A percentile compares a stretch with the other conserved stretches of the same genome.
phyloP scores from a whole-genome alignment of 768 basidiomycete genomes.

The Termitomyces heimii region DNA sequence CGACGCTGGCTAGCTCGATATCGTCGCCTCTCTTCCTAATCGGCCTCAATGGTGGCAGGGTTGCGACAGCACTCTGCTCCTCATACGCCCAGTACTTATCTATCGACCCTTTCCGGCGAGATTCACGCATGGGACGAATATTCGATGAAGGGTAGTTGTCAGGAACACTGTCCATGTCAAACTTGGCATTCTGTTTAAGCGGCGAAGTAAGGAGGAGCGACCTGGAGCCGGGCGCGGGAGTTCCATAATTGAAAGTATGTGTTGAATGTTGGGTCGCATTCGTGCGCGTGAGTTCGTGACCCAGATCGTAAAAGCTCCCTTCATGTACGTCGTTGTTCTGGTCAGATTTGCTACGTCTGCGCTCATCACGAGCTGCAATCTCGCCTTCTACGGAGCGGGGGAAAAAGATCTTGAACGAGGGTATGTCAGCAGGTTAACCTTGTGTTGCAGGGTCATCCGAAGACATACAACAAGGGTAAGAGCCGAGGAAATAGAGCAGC shows the following conservation, averaged over 20 bases:
- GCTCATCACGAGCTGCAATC: conserved; percentile 46
- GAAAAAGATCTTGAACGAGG: conserved; percentile 65
- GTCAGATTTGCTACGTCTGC: conserved; percentile 27
- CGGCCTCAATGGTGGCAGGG: conserved; percentile 31
- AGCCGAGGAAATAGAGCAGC: conserved; percentile 60
- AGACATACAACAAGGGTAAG: conserved; percentile 64
- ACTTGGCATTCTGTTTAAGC: conserved; percentile 20
- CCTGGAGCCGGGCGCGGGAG: conserved; percentile 10
- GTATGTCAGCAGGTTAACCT: neutral
- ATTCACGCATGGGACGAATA: neutral
- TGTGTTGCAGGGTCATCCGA: neutral
- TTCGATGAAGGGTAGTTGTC: conserved; percentile 3
- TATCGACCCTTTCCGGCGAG: conserved; percentile 14
- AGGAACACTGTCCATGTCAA: conserved; percentile 11
- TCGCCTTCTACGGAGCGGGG: conserved; percentile 70
- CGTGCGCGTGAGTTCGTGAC: conserved; percentile 14
- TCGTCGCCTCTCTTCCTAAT: conserved; percentile 35
- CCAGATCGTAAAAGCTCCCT: conserved; percentile 18
- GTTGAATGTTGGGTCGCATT: conserved; percentile 11
- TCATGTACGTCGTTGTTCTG: neutral
- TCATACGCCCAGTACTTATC: conserved; percentile 24
- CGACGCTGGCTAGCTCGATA: conserved; percentile 30
- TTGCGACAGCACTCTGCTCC: conserved; percentile 23
- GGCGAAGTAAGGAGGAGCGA: conserved; percentile 31
- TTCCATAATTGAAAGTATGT: conserved; percentile 8